phyloP scores from a whole-genome alignment of 208 protist species.

The Acanthamoeba polyphaga region DNA sequence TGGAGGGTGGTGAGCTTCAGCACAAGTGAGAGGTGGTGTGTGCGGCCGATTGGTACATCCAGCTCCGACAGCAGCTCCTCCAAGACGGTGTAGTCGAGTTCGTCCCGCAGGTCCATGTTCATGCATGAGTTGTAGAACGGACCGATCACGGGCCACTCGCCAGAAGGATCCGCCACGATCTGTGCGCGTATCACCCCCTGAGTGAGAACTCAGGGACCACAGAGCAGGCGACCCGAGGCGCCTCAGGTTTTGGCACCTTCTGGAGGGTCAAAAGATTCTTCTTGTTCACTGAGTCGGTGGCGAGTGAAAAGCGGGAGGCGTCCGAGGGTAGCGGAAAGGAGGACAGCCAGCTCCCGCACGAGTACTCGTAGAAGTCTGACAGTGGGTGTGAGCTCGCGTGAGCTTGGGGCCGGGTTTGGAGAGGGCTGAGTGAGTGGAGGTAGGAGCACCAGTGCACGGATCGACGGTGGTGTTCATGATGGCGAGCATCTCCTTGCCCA shows the following conservation, averaged over 20 bases:
- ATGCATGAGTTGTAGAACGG: constrained; percentile 49
- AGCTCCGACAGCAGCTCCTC: neutral
- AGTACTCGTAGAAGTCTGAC: neutral
- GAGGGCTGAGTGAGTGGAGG: too few relatives aligned
- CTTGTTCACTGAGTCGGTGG: neutral
- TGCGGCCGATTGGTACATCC: neutral
- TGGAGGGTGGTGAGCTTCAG: neutral
- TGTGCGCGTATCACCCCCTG: neutral
- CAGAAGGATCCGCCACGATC: constrained; percentile 14
- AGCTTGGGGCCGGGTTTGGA: too few relatives aligned
- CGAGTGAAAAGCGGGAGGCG: neutral
- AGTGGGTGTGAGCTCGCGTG: too few relatives aligned
- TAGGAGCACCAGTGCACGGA: constrained; percentile 19
- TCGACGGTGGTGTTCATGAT: constrained; percentile 63
- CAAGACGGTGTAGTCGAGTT: neutral
- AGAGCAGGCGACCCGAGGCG: too few relatives aligned
- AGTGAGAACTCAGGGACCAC: neutral
- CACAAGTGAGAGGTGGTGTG: neutral
- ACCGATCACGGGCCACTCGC: constrained; percentile 34
- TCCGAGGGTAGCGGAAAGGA: neutral
- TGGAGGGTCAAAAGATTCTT: neutral
- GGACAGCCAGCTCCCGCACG: neutral
- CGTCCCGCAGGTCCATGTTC: constrained; percentile 11
- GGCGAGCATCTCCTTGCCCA: neutral
- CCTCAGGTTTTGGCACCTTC: too few relatives aligned